Conservation (phyloP, 2,329 filamentous ascomycete genomes). For the Camptophora hylomeconis region DNA sequence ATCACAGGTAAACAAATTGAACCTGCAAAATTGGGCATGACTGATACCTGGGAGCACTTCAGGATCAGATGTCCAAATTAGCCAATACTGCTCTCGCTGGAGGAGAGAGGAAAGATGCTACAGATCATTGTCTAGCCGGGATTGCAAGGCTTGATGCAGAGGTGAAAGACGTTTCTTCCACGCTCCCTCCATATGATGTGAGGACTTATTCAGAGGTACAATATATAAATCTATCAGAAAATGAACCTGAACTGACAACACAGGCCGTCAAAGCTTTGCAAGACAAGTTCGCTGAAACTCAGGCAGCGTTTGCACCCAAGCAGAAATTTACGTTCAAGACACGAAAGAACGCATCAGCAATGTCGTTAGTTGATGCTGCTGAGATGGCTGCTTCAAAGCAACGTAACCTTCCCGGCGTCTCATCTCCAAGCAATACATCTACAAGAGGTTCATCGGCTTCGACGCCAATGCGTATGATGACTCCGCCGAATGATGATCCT, state of each 20-base stretch:
- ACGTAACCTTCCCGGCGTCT: constrained; percentile 28
- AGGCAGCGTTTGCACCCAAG: constrained; percentile 56
- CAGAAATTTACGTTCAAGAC: constrained; percentile 72
- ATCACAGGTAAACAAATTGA: constrained; percentile 46
- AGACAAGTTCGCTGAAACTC: constrained; percentile 61
- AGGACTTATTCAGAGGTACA: constrained; percentile 66
- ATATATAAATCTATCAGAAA: constrained; percentile 3
- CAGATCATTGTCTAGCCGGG: constrained; percentile 64
- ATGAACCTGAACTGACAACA: neutral
- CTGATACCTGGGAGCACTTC: constrained; percentile 44
- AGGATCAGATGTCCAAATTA: constrained; percentile 61
- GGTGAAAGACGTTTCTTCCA: constrained; percentile 70
- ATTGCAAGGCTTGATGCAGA: constrained; percentile 73
- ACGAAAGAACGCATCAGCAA: constrained; percentile 40
- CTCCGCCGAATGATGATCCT: neutral
- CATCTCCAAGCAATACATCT: constrained; percentile 18
- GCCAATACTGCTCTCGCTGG: constrained; percentile 48
- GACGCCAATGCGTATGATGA: constrained; percentile 7
- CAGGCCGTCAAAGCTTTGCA: constrained; percentile 69
- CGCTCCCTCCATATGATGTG: constrained; percentile 80
- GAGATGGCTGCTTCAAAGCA: constrained; percentile 38
- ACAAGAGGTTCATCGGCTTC: constrained; percentile 5
- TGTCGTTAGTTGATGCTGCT: constrained; percentile 44
- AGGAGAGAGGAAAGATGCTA: constrained; percentile 66
- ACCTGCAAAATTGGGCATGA: neutral